Base-by-base conservation (phyloP, 2,329 filamentous ascomycete genomes). In the Tetracladium maxilliforme region DNA sequence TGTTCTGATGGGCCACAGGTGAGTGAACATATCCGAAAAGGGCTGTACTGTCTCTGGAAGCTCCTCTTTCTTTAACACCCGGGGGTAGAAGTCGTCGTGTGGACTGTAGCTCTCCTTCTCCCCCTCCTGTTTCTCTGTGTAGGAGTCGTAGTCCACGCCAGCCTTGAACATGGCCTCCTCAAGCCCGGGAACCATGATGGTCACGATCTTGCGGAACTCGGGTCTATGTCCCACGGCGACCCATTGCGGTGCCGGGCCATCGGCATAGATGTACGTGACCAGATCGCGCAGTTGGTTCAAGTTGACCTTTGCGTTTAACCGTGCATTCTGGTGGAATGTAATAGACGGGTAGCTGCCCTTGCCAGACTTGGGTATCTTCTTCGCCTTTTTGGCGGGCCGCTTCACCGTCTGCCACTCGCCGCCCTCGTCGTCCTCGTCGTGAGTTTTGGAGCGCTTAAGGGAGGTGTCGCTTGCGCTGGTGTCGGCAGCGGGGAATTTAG, bases 101-200 rank as follows among this genome's bases (percentile, higher is more conserved):
- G 58, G 58, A 3, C 54, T 55, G n/a, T 33, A 27, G 33, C 34
- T 32, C 37, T 32, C 14, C 21, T 35, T 32, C 37, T 32, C 14
- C 21, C 34, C 25, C 25, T 24, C 25, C 10, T 27, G 30, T 10
- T 28, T 16, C 15, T 25, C 14, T 18, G 19, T 26, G n/a, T 30
- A 27, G 15, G 23, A 24, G 16, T 24, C 15, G 7, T 25, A 19
- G 11, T 13, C 21, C 7, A 32, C 29, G n/a, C 29, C 19, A 7
- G 23, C 26, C 7, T 27, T 70, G 52, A 95, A 92, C 79, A 95
- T 90, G 33, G 72, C 78, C 41, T 82, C 69, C 44, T 95, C 87
- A 14, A 98, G 54, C 0, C 90, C 90, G 8, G 90, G 90, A 8
- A 94, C 73, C 79, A 94, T 87, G 36, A 98, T 56, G 20, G 81